Evolutionary conservation across 225 moss, liverwort and hornwort species (phyloP).

Genomic region (Rhytidiadelphus loreus): DNA sequence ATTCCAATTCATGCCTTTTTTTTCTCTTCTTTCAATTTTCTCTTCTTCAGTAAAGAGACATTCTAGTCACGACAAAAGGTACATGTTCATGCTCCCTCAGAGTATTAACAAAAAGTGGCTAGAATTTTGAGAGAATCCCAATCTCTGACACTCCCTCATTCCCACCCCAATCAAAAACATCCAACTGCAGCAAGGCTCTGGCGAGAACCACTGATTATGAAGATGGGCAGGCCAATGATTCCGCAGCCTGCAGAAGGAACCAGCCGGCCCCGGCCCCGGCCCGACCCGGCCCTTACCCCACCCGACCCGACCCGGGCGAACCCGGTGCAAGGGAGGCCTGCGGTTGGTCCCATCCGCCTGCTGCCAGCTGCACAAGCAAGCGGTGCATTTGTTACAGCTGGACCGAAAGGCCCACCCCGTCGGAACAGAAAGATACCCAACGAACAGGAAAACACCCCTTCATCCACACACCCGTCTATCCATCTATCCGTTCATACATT

Average conservation of each 20-base stretch:
- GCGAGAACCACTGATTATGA: background rate
- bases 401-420: background rate
- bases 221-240: constrained; percentile 2
- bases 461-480: background rate
- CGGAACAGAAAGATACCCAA: background rate
- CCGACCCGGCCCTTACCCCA: background rate
- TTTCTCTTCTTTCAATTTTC: too few species aligned
- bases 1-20: background rate
- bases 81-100: background rate
- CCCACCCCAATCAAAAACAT: background rate
- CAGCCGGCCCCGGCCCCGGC: background rate
- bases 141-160: background rate
- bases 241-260: background rate
- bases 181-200: background rate
- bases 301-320: background rate
- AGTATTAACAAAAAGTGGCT: background rate
- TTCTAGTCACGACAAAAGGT: background rate
- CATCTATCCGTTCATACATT: background rate
- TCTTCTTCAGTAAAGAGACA: rapidly evolving
- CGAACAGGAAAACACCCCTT: background rate
- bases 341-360: background rate
- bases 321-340: background rate
- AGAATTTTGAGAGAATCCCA: background rate
- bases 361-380: constrained; percentile 4
- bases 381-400: constrained; percentile 12